A percentile compares a stretch with the other conserved stretches of the same genome.
Conservation (phyloP, 306 rosid genomes). For the Fragaria nilgerrensis region DNA sequence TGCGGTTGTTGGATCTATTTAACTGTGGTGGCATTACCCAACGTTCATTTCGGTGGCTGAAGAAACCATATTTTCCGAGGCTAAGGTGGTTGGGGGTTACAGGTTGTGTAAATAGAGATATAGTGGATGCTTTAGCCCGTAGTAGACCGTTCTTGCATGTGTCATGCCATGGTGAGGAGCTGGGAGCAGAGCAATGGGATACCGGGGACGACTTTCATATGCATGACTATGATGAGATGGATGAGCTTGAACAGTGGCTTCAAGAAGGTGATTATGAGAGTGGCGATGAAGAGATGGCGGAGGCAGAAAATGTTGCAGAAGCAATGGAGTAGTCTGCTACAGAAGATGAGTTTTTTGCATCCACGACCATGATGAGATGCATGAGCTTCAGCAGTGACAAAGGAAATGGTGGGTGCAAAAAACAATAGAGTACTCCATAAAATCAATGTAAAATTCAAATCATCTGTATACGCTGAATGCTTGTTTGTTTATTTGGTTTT, state of each 20-base stretch:
- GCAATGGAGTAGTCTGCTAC: slow-evolving; percentile 24
- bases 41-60: slow-evolving; percentile 78
- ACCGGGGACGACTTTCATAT: slow-evolving; percentile 45
- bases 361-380: slow-evolving; percentile 63
- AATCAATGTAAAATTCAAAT: background rate
- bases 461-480: slow-evolving; percentile 11
- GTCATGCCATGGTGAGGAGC: slow-evolving; percentile 80
- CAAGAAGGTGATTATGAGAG: slow-evolving; percentile 54
- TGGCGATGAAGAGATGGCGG: slow-evolving; percentile 66
- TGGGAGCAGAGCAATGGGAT: slow-evolving; percentile 66
- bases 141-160: slow-evolving; percentile 83
- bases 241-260: slow-evolving; percentile 86
- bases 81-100: slow-evolving; percentile 89
- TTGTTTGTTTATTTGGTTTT: slow-evolving; percentile 12
- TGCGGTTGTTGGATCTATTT: slow-evolving; percentile 74
- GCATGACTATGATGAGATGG: slow-evolving; percentile 70
- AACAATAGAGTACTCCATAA: slow-evolving; percentile 33
- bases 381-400: slow-evolving; percentile 74
- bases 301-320: slow-evolving; percentile 54
- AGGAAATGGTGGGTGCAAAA: slow-evolving; percentile 55
- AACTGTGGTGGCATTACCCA: slow-evolving; percentile 86
- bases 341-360: slow-evolving; percentile 11
- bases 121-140: slow-evolving; percentile 81
- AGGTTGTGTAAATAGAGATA: slow-evolving; percentile 69
- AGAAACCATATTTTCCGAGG: slow-evolving; percentile 94